Evolutionary conservation across 352 stramenopile genomes (phyloP), one percentile per base, ranked within the genome.

Genomic region (Pythium dissimile): DNA sequence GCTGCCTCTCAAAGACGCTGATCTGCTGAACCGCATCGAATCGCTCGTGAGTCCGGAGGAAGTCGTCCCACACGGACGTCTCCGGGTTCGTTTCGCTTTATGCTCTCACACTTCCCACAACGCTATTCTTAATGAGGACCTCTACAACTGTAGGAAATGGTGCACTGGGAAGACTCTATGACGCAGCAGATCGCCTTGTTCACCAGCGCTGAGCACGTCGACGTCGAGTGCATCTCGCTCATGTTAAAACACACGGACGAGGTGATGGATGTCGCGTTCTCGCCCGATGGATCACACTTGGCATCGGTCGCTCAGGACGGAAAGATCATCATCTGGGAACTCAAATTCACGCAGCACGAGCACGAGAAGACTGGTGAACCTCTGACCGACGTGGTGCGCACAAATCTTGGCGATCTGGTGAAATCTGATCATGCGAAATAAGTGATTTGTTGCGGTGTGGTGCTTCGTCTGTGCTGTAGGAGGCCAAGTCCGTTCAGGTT

Each of bases 241-340:
- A 44, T 91, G 20, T 42, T 77, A 10, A 71, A 71, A 24, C 78
- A 88, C 54, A 76, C 56, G 8, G 69, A 66, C 26, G 78, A 91
- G 31, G 75, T 93, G n/a, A 72, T 72, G 54, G 75, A 89, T 34
- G 43, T 96, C 13, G 66, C 71, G 4, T 97, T 96, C 49, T 91
- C 86, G 5, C 86, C 88, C 0, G 60, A 94, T 55, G 89, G 88
- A 24, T 52, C 73, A 12, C 75, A 81, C 28, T 62, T 97, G 52
- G 86, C 87, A 16, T 95, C 86, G 1, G 80, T 81, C 4, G 88
- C 80, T 5, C 85, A 84, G 18, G 82, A 94, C 31, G 85, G 80
- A 1, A 80, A 72, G 11, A 76, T 96, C 12, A 63, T 97, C 10
- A 59, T 96, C 11, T 96, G 84, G 80, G 57, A 77, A 28, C 54